These are phyloP conservation scores for Melampsora larici-populina DNA, from an alignment of 1,284 basidiomycete genomes.

Conservation along the genomic window DNA sequence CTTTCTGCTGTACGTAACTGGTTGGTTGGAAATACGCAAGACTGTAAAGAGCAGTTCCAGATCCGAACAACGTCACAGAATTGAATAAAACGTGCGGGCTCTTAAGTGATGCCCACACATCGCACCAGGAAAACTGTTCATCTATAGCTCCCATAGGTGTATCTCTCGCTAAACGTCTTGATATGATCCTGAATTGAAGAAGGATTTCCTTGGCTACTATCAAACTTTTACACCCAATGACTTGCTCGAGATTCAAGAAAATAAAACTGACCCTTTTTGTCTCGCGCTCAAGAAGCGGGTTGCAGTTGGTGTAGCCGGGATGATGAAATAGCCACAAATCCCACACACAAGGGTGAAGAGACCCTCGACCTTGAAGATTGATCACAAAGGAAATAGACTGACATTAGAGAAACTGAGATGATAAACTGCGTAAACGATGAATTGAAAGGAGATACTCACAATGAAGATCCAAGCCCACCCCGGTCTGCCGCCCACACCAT, in stretches of 20 bases:
- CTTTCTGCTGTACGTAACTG: conserved; percentile 2
- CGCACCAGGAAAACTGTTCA: conserved; percentile 19
- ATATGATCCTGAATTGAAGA: conserved; percentile 11
- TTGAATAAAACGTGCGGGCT: conserved; percentile 39
- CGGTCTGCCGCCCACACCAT: conserved; percentile 12
- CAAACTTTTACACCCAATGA: neutral
- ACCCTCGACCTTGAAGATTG: conserved; percentile 31
- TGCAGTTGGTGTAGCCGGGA: conserved; percentile 16
- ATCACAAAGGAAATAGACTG: neutral
- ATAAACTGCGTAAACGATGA: neutral
- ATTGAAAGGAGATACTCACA: conserved; percentile 1
- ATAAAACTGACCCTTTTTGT: conserved; percentile 14
- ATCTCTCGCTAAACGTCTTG: conserved; percentile 13
- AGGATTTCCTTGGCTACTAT: neutral
- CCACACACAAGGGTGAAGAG: conserved; percentile 30
- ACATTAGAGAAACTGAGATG: neutral
- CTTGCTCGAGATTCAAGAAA: neutral
- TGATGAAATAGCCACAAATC: conserved; percentile 18
- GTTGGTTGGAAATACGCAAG: conserved; percentile 39
- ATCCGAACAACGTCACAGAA: conserved; percentile 27
- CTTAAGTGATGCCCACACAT: conserved; percentile 21
- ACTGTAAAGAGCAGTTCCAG: conserved; percentile 25
- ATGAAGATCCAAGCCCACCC: conserved; percentile 44
- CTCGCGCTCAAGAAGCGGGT: neutral
- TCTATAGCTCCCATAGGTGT: neutral